phyloP scores from a whole-genome alignment of 257 asterid genomes.

The Gardenia jasminoides region DNA sequence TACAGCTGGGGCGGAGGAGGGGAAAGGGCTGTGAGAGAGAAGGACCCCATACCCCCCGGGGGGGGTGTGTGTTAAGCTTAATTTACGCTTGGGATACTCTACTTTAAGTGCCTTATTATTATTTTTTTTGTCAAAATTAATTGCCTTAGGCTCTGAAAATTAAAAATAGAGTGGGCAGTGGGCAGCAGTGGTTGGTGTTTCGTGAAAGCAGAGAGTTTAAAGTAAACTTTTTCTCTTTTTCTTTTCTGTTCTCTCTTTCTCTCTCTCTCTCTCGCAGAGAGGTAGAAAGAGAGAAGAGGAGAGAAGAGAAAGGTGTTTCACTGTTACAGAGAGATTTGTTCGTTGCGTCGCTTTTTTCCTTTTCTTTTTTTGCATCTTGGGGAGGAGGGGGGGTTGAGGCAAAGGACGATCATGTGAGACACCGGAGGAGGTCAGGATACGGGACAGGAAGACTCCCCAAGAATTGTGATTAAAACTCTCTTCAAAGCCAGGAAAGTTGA shows the following conservation, averaged over 20 bases:
- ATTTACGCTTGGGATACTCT: neutral
- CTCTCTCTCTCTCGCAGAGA: neutral
- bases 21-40: neutral
- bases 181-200: conserved; percentile 17
- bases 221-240: conserved; percentile 1
- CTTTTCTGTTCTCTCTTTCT: too few relatives aligned
- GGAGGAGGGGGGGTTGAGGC: neutral
- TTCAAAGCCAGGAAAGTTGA: neutral
- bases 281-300: neutral
- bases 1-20: neutral
- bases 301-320: neutral
- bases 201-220: conserved; percentile 19
- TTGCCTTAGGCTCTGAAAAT: conserved; percentile 13
- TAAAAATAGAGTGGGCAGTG: neutral
- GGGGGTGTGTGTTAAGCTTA: neutral
- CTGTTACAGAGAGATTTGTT: neutral
- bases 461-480: neutral
- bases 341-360: conserved; percentile 3
- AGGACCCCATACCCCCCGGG: too few relatives aligned
- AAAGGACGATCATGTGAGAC: conserved; percentile 2
- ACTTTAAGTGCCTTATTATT: conserved; percentile 21
- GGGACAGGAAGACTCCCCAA: too few relatives aligned
- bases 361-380: neutral
- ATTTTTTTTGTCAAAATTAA: too few relatives aligned
- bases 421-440: neutral